Conservation (phyloP, 2,329 filamentous ascomycete genomes). For the Aspergillus eucalypticola region DNA sequence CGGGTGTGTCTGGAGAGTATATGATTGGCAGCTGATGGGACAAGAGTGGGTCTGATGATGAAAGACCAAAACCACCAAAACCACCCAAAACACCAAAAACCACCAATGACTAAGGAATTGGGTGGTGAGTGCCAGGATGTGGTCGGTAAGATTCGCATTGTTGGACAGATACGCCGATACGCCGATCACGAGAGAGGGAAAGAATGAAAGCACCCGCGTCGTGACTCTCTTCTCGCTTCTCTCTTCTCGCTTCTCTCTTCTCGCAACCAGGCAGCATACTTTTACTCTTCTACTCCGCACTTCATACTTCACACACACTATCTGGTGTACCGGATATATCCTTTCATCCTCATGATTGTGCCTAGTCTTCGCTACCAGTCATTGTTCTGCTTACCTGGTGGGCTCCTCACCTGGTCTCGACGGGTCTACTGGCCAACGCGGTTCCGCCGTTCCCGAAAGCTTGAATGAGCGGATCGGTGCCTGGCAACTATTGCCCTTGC, state of each 20-base stretch:
- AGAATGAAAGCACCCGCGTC: too few species aligned
- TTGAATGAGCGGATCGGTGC: constrained; percentile 2
- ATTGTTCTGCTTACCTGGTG: not conserved
- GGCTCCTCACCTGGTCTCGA: not conserved
- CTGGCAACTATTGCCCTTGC: not conserved
- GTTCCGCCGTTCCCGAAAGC: constrained; percentile 9
- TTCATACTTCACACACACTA: too few species aligned
- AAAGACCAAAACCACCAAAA: not conserved
- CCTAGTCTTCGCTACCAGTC: not conserved
- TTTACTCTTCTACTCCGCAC: too few species aligned
- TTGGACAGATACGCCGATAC: too few species aligned
- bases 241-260: too few species aligned
- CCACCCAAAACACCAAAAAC: not conserved
- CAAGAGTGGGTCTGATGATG: not conserved
- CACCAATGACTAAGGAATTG: not conserved
- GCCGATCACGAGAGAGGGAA: too few species aligned
- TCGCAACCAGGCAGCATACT: too few species aligned
- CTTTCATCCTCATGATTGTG: not conserved
- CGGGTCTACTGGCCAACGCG: not conserved
- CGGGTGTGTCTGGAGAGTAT: not conserved
- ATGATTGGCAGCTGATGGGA: not conserved
- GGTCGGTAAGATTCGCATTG: too few species aligned
- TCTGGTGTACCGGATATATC: not conserved
- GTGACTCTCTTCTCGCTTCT: too few species aligned
- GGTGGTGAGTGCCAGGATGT: too few species aligned